Conservation (phyloP, 2,329 filamentous ascomycete genomes). For the Aspergillus sp. region DNA sequence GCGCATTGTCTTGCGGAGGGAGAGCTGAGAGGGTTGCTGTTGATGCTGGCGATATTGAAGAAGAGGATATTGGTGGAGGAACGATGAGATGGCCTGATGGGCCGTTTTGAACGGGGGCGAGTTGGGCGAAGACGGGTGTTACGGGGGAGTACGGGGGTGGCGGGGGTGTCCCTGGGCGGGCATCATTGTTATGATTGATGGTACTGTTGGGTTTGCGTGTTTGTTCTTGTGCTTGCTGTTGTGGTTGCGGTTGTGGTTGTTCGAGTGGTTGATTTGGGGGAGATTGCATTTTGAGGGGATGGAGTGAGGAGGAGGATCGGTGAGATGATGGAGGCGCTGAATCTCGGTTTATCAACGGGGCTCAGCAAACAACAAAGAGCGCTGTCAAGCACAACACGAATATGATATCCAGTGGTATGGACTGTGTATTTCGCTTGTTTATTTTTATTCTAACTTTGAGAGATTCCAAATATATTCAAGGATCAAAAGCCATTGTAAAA, state of each 20-base stretch:
- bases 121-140: constrained; percentile 37
- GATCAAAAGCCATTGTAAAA: no score
- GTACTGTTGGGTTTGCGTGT: background rate
- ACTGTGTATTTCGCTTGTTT: no score
- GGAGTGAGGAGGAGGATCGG: background rate
- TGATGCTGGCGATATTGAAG: constrained; percentile 7
- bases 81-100: constrained; percentile 20
- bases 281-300: background rate
- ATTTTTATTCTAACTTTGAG: no score
- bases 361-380: no score
- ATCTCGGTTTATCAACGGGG: no score
- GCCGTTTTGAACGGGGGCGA: constrained; percentile 19
- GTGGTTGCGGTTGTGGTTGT: background rate
- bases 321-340: no score
- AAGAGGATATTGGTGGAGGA: constrained; percentile 25
- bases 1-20: background rate
- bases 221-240: background rate
- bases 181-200: constrained; percentile 9
- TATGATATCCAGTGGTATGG: no score
- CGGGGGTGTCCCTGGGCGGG: constrained; percentile 32
- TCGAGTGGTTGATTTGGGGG: background rate
- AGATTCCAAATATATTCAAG: no score
- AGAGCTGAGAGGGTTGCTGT: background rate
- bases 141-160: constrained; percentile 43
- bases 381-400: no score